Percentiles rank a stretch among this genome's conserved stretches.
Conservation (phyloP, 2,329 filamentous ascomycete genomes). For the Alternaria angustiovoidea region DNA sequence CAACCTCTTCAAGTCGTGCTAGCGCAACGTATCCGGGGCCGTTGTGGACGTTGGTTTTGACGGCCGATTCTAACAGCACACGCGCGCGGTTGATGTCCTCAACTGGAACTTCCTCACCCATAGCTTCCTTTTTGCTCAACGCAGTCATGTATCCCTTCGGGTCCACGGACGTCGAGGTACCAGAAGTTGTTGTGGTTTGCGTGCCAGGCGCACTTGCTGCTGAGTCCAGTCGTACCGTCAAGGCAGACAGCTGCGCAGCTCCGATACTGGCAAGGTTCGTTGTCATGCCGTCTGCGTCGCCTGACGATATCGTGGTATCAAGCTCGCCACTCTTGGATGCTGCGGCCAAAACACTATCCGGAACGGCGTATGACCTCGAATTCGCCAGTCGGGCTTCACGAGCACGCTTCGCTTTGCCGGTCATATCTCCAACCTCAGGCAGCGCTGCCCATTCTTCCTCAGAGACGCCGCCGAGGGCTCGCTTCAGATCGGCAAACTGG, state of each 20-base stretch:
- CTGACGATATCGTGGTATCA: slow-evolving; percentile 77
- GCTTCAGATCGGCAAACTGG: slow-evolving; percentile 95
- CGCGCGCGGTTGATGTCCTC: slow-evolving; percentile 95
- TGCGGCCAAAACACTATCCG: slow-evolving; percentile 91
- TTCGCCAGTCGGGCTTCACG: slow-evolving; percentile 79
- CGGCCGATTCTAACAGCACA: slow-evolving; percentile 92
- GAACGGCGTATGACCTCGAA: slow-evolving; percentile 86
- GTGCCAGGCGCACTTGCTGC: slow-evolving; percentile 73
- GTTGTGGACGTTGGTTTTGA: slow-evolving; percentile 95
- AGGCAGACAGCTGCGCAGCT: slow-evolving; percentile 92
- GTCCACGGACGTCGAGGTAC: slow-evolving; percentile 90
- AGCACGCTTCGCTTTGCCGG: slow-evolving; percentile 86
- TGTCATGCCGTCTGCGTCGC: slow-evolving; percentile 79
- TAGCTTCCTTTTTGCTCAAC: slow-evolving; percentile 80
- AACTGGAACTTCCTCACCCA: slow-evolving; percentile 77
- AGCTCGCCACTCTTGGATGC: slow-evolving; percentile 83
- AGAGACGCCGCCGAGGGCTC: slow-evolving; percentile 83
- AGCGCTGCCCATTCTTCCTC: slow-evolving; percentile 97
- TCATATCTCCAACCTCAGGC: slow-evolving; percentile 95
- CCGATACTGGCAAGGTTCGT: slow-evolving; percentile 99
- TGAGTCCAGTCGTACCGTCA: slow-evolving; percentile 92
- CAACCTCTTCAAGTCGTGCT: slow-evolving; percentile 88
- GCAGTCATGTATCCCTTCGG: slow-evolving; percentile 96
- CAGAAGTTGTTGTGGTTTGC: slow-evolving; percentile 69
- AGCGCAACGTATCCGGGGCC: slow-evolving; percentile 96